Percentiles rank a stretch among this genome's conserved stretches.
Conservation (phyloP, 164 flowering plant genomes). For the Umbellularia californica region DNA sequence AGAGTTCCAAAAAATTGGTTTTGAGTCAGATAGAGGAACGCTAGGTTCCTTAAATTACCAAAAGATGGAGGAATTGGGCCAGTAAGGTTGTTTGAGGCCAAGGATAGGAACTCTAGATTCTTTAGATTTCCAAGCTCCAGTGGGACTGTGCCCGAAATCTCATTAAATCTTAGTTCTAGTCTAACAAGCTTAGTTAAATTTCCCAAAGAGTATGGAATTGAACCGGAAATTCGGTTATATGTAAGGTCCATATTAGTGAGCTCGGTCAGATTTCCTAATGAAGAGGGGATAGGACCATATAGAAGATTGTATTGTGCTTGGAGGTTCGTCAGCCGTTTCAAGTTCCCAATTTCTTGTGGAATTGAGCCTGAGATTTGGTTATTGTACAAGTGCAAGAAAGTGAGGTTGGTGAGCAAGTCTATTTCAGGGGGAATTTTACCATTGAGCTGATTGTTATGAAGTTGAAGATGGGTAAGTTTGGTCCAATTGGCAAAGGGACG, state of each 20-base stretch:
- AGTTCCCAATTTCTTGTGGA: no score
- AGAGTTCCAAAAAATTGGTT: neutral
- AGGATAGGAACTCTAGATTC: neutral
- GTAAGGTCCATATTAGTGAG: conserved; percentile 10
- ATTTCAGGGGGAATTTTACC: conserved; percentile 26
- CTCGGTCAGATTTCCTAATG: conserved; percentile 28
- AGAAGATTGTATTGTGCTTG: conserved; percentile 26
- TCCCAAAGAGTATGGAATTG: neutral
- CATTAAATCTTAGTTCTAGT: conserved; percentile 10
- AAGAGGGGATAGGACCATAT: conserved; percentile 50
- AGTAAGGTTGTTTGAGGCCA: neutral
- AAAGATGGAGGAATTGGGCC: conserved; percentile 2
- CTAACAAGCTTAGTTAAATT: conserved; percentile 9
- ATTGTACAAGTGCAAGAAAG: conserved; percentile 1
- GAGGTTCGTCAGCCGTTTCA: no score
- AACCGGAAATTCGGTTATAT: neutral
- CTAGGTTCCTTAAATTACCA: neutral
- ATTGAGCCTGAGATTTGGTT: neutral
- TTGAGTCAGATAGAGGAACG: neutral
- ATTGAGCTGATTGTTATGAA: conserved; percentile 10
- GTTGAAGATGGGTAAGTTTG: conserved; percentile 8
- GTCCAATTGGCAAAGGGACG: no score
- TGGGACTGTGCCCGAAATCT: conserved; percentile 39
- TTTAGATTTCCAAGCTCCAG: conserved; percentile 30
- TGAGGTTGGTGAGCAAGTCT: conserved; percentile 12